Evolutionary conservation across 768 basidiomycete genomes (phyloP).

Genomic region (Nidularia pulvinata): DNA sequence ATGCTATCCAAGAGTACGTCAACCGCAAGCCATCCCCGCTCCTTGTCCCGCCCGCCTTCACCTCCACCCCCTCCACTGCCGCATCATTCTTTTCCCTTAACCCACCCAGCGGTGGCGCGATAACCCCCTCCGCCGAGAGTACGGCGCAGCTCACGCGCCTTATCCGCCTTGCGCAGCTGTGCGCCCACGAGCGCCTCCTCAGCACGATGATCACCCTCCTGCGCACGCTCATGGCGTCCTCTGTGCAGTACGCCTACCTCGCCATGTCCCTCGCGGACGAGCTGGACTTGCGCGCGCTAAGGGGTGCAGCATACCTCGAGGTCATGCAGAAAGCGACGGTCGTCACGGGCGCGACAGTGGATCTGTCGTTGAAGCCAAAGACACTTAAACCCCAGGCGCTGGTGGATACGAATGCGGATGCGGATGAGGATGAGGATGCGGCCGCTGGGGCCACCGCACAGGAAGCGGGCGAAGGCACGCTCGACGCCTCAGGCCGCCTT

Average conservation of each 20-base stretch:
- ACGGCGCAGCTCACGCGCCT: conserved; percentile 57
- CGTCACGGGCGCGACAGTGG: conserved; percentile 31
- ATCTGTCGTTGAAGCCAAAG: conserved; percentile 17
- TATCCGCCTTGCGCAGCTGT: conserved; percentile 66
- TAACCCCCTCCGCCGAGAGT: conserved; percentile 15
- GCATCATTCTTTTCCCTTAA: background rate
- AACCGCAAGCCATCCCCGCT: conserved; percentile 52
- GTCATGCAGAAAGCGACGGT: conserved; percentile 65
- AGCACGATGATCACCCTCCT: conserved; percentile 59
- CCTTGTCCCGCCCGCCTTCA: conserved; percentile 12
- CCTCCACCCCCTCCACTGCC: background rate
- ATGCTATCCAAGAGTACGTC: conserved; percentile 70
- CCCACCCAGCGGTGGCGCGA: background rate
- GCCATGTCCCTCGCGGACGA: conserved; percentile 78
- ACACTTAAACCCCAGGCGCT: background rate
- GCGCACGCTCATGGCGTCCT: conserved; percentile 58
- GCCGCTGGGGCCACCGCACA: conserved; percentile 2
- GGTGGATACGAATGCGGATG: conserved; percentile 3
- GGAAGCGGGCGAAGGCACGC: background rate
- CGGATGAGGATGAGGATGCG: background rate
- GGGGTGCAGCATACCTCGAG: conserved; percentile 70
- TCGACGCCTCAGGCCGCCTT: conserved; percentile 43
- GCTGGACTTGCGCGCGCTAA: conserved; percentile 54
- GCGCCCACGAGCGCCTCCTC: conserved; percentile 59
- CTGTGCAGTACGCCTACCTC: conserved; percentile 67